Evolutionary conservation across 2,329 filamentous ascomycete species (phyloP).

Genomic region (Xylariaceae sp.): DNA sequence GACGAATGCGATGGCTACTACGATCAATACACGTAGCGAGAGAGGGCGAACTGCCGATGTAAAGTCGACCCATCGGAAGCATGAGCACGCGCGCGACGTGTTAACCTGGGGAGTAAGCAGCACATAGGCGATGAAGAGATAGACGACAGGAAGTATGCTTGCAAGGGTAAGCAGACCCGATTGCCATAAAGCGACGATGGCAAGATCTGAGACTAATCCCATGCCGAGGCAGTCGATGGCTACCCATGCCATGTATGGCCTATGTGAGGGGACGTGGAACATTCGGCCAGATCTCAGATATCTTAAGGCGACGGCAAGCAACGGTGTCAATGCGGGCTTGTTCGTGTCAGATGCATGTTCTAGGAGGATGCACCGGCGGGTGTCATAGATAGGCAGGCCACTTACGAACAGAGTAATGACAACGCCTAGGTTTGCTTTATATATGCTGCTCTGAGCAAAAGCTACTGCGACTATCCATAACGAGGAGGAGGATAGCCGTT

Average conservation of each 20-base stretch:
- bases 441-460: constrained; percentile 22
- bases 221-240: constrained; percentile 24
- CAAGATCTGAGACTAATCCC: constrained; percentile 22
- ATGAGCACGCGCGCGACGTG: constrained; percentile 8
- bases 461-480: constrained; percentile 18
- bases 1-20: constrained; percentile 18
- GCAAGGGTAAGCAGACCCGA: constrained; percentile 25
- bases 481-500: constrained; percentile 4
- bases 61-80: constrained; percentile 35
- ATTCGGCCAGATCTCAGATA: constrained; percentile 15
- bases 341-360: constrained; percentile 1
- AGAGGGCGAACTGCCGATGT: constrained; percentile 23
- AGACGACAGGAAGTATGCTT: constrained; percentile 24
- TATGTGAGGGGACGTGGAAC: constrained; percentile 1
- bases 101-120: constrained; percentile 22
- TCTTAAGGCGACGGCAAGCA: constrained; percentile 28
- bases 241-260: constrained; percentile 16
- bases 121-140: constrained; percentile 31
- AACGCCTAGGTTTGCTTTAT: constrained; percentile 20
- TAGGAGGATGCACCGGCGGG: background rate
- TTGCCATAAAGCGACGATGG: constrained; percentile 29
- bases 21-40: constrained; percentile 19
- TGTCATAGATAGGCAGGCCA: background rate
- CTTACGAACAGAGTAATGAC: constrained; percentile 18
- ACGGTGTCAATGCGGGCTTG: constrained; percentile 32